phyloP scores from a whole-genome alignment of 2,329 filamentous ascomycete species.

The Plenodomus lindquistii region DNA sequence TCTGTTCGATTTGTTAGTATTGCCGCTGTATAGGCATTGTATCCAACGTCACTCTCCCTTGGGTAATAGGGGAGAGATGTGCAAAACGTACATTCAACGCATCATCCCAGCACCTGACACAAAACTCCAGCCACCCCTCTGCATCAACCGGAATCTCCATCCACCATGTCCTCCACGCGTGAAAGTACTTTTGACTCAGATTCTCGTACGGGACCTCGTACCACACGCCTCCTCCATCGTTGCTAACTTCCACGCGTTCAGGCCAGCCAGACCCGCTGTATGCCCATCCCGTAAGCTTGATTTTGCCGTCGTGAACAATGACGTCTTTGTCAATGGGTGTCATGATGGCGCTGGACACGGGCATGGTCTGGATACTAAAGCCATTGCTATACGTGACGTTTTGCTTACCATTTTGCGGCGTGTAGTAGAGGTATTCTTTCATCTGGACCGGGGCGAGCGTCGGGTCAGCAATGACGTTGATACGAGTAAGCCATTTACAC shows the following conservation, averaged over 20 bases:
- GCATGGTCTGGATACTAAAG: constrained; percentile 73
- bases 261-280: constrained; percentile 54
- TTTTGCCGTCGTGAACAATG: constrained; percentile 63
- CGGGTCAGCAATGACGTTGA: constrained; percentile 63
- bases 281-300: constrained; percentile 56
- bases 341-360: constrained; percentile 70
- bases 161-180: constrained; percentile 68
- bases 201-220: constrained; percentile 65
- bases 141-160: constrained; percentile 62
- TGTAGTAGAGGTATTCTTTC: constrained; percentile 71
- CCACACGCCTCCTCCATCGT: constrained; percentile 67
- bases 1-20: constrained; percentile 27
- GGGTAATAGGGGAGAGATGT: neutral
- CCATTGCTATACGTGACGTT: constrained; percentile 63
- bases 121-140: constrained; percentile 53
- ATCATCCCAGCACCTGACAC: constrained; percentile 51
- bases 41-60: too few species aligned
- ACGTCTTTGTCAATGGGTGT: constrained; percentile 63
- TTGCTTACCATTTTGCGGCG: constrained; percentile 69
- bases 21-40: neutral
- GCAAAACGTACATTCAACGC: constrained; percentile 47
- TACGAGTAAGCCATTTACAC: constrained; percentile 66
- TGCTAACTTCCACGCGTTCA: constrained; percentile 65
- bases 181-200: constrained; percentile 64
- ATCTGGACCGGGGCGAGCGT: constrained; percentile 65